A percentile compares a stretch with the other conserved stretches of the same genome.
Conservation (phyloP, 768 basidiomycete genomes). For the Kwoniella sp. region DNA sequence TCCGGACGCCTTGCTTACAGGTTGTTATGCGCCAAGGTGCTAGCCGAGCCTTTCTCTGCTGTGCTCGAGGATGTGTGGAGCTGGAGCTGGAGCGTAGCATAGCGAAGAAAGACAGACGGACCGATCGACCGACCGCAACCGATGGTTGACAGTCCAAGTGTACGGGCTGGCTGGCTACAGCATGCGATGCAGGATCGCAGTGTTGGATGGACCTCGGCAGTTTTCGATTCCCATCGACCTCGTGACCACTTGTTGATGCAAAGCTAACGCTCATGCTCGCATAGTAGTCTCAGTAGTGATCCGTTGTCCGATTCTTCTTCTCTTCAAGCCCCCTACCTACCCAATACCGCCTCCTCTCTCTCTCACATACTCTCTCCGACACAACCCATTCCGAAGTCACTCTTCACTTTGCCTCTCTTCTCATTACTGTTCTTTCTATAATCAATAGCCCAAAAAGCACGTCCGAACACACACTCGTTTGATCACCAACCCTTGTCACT, state of each 20-base stretch:
- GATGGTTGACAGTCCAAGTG: neutral
- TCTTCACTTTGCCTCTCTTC: neutral
- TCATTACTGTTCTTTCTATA: neutral
- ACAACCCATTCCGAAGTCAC: neutral
- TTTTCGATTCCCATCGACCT: no score
- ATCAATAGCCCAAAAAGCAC: neutral
- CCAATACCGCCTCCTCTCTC: neutral
- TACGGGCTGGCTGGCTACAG: no score
- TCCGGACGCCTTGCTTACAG: no score
- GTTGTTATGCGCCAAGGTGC: no score
- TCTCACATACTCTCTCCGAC: neutral
- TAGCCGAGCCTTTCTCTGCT: no score
- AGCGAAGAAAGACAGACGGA: no score
- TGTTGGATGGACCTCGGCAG: no score
- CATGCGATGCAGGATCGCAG: no score
- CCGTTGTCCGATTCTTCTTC: neutral
- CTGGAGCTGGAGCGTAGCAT: no score
- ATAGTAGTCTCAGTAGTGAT: neutral
- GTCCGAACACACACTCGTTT: neutral
- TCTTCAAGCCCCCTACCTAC: neutral
- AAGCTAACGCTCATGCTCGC: neutral
- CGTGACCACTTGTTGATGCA: neutral
- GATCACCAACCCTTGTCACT: neutral
- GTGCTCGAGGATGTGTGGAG: no score
- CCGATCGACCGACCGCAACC: slow-evolving; percentile 2